These are phyloP conservation scores for Mycena pura DNA, from an alignment of 768 basidiomycete species.

Conservation along the genomic window DNA sequence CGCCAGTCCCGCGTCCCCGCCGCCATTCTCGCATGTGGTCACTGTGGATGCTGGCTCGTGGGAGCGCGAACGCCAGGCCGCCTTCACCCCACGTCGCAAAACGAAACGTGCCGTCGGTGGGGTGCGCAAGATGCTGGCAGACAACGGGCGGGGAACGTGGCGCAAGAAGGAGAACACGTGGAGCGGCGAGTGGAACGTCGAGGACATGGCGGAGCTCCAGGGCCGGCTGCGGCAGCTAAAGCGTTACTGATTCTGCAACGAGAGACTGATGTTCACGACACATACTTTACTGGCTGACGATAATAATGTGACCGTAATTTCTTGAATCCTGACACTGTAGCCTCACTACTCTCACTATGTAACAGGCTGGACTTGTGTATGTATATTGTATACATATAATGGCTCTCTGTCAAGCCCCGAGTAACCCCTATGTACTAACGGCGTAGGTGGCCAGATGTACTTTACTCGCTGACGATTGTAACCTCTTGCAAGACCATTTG, in stretches of 20 bases:
- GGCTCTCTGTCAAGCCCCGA: too few species aligned
- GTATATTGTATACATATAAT: slow-evolving; percentile 15
- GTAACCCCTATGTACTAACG: too few species aligned
- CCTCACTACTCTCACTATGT: slow-evolving; percentile 5
- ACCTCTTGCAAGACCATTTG: background rate
- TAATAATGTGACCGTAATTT: slow-evolving; percentile 11
- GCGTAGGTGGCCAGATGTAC: too few species aligned
- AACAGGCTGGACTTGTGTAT: slow-evolving; percentile 12
- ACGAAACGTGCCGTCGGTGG: slow-evolving; percentile 4
- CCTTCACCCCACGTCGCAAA: background rate
- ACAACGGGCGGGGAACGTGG: slow-evolving; percentile 24
- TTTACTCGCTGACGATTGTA: slow-evolving; percentile 4
- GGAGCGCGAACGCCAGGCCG: slow-evolving; percentile 22
- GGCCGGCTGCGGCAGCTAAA: slow-evolving; percentile 14
- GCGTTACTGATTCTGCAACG: too few species aligned
- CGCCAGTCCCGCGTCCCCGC: slow-evolving; percentile 11
- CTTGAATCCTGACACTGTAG: slow-evolving; percentile 11
- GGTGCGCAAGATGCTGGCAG: slow-evolving; percentile 10
- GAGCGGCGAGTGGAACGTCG: slow-evolving; percentile 44
- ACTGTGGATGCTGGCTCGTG: slow-evolving; percentile 21
- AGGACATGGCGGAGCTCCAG: slow-evolving; percentile 34
- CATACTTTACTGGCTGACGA: background rate
- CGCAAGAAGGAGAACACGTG: slow-evolving; percentile 35
- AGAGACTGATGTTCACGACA: too few species aligned
- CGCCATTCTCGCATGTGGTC: slow-evolving; percentile 22